These are phyloP conservation scores for Tylopilus vinaceipallidus DNA, from an alignment of 768 basidiomycete species.

Conservation along the genomic window DNA sequence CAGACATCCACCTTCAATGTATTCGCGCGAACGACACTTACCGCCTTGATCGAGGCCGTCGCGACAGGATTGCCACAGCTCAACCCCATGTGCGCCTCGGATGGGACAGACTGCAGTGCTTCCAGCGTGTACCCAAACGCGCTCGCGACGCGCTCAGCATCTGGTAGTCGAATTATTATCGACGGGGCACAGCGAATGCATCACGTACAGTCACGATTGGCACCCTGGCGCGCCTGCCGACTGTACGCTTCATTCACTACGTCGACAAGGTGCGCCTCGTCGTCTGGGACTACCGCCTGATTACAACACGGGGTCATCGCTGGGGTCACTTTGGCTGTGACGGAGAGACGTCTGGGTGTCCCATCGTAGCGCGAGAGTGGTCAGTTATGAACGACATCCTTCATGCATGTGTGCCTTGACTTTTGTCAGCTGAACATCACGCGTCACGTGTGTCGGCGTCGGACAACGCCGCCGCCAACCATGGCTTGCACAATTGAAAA, in stretches of 20 bases:
- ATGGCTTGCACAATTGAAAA: no score
- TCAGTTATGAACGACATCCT: no score
- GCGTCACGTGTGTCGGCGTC: no score
- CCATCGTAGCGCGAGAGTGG: no score
- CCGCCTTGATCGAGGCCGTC: conserved; percentile 45
- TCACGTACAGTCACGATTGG: conserved; percentile 14
- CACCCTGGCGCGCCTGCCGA: conserved; percentile 5
- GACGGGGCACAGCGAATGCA: background rate
- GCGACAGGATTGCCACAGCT: conserved; percentile 55
- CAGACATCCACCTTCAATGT: no score
- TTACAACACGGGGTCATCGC: background rate
- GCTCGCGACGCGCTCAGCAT: conserved; percentile 16
- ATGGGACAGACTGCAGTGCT: conserved; percentile 43
- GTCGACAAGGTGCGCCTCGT: background rate
- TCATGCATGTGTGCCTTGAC: no score
- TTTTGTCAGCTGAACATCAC: no score
- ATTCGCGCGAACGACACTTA: conserved; percentile 13
- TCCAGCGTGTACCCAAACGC: conserved; percentile 49
- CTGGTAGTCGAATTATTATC: background rate
- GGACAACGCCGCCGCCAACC: no score
- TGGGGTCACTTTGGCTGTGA: background rate
- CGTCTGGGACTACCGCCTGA: background rate
- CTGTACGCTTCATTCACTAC: conserved; percentile 16
- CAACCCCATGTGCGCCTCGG: conserved; percentile 46
- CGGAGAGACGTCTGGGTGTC: no score